Evolutionary conservation across 169 alveolate genomes (phyloP).

Genomic region (Plasmodium blacklocki): DNA sequence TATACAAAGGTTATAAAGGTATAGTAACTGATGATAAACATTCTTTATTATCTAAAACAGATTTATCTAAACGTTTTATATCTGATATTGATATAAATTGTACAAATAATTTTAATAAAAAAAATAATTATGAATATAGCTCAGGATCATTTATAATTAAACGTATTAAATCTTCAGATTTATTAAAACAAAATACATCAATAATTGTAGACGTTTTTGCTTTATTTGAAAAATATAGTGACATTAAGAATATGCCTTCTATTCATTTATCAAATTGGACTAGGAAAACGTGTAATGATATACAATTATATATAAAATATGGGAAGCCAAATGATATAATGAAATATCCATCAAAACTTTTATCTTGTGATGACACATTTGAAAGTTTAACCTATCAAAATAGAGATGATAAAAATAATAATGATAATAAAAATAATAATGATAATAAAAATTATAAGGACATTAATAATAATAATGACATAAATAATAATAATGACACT

Average conservation of each 20-base stretch:
- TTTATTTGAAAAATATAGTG: constrained; percentile 50
- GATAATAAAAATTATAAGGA: too few relatives aligned
- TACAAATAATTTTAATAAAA: constrained; percentile 21
- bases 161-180: constrained; percentile 44
- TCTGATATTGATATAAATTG: constrained; percentile 70
- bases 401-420: too few relatives aligned
- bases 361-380: constrained; percentile 73
- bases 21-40: constrained; percentile 75
- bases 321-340: constrained; percentile 43
- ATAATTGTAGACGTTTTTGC: constrained; percentile 62
- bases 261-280: constrained; percentile 63
- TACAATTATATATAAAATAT: constrained; percentile 61
- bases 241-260: constrained; percentile 5
- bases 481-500: too few relatives aligned
- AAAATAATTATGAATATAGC: constrained; percentile 42
- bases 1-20: constrained; percentile 70
- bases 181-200: constrained; percentile 4
- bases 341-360: constrained; percentile 48
- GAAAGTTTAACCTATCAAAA: constrained; percentile 8
- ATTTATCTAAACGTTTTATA: constrained; percentile 44
- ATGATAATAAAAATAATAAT: too few relatives aligned
- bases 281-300: constrained; percentile 58
- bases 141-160: constrained; percentile 57
- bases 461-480: too few relatives aligned
- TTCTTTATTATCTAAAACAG: constrained; percentile 53